Base-by-base conservation (phyloP, 352 stramenopile genomes). In the Elongisporangium anandrum region DNA sequence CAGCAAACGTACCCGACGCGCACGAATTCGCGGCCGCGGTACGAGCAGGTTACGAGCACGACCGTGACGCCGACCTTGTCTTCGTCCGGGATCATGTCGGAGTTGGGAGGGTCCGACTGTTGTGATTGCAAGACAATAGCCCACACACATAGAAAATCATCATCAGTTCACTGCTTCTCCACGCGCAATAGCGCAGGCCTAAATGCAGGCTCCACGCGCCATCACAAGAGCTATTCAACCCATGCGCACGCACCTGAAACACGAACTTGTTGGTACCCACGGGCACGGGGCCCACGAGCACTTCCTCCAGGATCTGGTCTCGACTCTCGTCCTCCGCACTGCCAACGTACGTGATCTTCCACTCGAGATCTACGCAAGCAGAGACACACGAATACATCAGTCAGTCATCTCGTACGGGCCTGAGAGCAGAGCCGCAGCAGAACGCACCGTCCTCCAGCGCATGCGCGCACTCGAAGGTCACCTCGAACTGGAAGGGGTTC, bases 401-500 rank as follows among this genome's bases (percentile, higher is more conserved):
- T 19, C 8, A 10, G 1, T 8, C 20, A 9, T 26, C 19, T 20
- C 19, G 9, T 16, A 10, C n/a, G 5, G 1, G 7, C 47, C 17
- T n/a, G n/a, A 66, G 50, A 87, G 69, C 71, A 52, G 4, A 61
- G 20, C 50, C 51, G 10, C 26, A 52, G 6, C n/a, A n/a, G n/a
- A n/a, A 78, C 77, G 68, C 59, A 93, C 86, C 90, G 58, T 98
- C 96, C 61, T 98, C 87, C 3, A 99, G 83, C 58, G 95, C 87
- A 73, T 98, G 92, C 38, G 98, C 79, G 70, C 96, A 99, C 79
- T 99, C 97, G 79, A 99, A 99, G 2, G 97, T 99, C 68, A 99
- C 97, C 76, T 99, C 96, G 75, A 99, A 99, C 75, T 98, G 94
- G 78, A 99, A 99, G 17, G 96, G 95, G 77, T 98, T 99, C n/a